phyloP scores from a whole-genome alignment of 1,139 yeast genomes.

The Suhomyces yuchorum region DNA sequence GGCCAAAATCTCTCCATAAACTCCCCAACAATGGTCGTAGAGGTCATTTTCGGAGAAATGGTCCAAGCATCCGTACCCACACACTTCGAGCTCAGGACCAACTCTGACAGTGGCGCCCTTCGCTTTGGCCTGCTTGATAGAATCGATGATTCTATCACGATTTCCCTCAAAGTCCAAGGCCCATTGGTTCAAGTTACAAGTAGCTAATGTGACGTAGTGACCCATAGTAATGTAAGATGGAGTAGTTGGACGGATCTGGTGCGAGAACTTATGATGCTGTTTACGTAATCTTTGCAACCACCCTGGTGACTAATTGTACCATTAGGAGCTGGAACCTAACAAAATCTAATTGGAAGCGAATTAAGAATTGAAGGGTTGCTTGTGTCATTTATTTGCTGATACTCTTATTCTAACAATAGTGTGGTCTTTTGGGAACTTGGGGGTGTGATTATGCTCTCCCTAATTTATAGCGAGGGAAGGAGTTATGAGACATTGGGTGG shows the following conservation, averaged over 20 bases:
- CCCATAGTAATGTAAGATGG: slow-evolving; percentile 40
- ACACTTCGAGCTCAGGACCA: slow-evolving; percentile 94
- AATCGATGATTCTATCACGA: slow-evolving; percentile 82
- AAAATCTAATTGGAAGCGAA: no score
- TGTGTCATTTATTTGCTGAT: no score
- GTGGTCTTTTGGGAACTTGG: no score
- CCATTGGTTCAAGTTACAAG: slow-evolving; percentile 92
- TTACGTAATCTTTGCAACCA: slow-evolving; percentile 3
- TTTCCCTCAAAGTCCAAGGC: slow-evolving; percentile 98
- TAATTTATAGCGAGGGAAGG: no score
- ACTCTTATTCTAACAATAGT: no score
- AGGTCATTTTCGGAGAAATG: slow-evolving; percentile 91
- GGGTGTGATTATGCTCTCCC: no score
- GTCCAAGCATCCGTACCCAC: slow-evolving; percentile 95
- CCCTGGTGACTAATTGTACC: not conserved
- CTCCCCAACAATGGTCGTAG: slow-evolving; percentile 91
- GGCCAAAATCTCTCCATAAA: slow-evolving; percentile 73
- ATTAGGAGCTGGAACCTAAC: no score
- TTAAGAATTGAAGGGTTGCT: no score
- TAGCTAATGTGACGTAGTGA: slow-evolving; percentile 58
- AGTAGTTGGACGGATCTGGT: not conserved
- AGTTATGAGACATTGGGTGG: no score
- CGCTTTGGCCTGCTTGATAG: slow-evolving; percentile 74
- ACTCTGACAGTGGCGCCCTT: slow-evolving; percentile 82
- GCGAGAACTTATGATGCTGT: slow-evolving; percentile 1